A percentile compares a stretch with the other conserved stretches of the same genome.
Conservation (phyloP, 139 green algal genomes). For the Closterium sp. region DNA sequence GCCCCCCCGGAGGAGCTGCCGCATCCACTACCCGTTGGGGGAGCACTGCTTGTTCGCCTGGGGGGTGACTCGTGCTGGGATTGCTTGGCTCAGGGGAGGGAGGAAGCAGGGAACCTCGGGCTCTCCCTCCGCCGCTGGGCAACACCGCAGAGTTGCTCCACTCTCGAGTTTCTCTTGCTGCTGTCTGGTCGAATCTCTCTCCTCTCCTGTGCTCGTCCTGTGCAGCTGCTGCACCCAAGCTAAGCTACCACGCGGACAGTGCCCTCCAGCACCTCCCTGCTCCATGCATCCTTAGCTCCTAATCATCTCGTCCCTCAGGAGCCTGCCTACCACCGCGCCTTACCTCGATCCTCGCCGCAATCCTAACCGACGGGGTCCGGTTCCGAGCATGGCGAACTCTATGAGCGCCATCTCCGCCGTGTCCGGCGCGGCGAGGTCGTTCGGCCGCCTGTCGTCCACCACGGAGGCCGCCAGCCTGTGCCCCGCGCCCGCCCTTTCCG, state of each 20-base stretch:
- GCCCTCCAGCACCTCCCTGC: background rate
- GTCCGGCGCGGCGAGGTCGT: background rate
- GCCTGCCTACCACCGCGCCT: background rate
- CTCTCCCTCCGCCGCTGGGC: no score
- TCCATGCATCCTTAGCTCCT: background rate
- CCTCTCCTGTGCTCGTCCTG: background rate
- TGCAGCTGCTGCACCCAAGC: background rate
- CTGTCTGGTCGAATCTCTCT: background rate
- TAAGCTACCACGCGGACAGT: background rate
- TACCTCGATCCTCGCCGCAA: background rate
- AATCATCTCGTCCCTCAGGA: background rate
- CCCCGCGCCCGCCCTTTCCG: background rate
- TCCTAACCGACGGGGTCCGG: background rate
- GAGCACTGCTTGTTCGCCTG: background rate
- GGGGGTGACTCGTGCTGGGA: background rate
- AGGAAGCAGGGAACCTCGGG: background rate
- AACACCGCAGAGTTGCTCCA: background rate
- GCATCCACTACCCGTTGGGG: background rate
- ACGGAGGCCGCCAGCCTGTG: background rate
- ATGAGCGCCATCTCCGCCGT: background rate
- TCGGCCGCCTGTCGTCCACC: background rate
- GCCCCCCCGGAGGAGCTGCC: background rate
- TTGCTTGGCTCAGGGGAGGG: background rate
- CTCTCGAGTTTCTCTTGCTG: background rate
- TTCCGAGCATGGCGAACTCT: background rate